These are phyloP conservation scores for Alternaria alternata DNA, from an alignment of 2,329 filamentous ascomycete species.

Conservation along the genomic window DNA sequence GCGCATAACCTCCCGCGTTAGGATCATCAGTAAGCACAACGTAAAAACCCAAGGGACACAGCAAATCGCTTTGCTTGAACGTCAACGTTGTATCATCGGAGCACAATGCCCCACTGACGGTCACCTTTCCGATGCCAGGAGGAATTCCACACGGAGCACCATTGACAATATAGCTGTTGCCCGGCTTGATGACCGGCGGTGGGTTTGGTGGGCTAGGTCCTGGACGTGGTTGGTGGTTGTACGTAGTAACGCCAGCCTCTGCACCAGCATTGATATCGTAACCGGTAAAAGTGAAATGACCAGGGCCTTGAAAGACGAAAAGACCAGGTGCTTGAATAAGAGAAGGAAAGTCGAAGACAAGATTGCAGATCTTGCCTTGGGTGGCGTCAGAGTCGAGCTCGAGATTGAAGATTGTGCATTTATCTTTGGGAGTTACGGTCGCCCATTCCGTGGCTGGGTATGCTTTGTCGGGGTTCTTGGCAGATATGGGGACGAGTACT, in stretches of 20 bases:
- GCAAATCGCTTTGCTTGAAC: constrained; percentile 31
- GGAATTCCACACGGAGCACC: constrained; percentile 32
- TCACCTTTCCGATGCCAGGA: constrained; percentile 25
- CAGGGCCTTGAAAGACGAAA: constrained; percentile 39
- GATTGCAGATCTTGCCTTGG: constrained; percentile 40
- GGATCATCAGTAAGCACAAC: constrained; percentile 36
- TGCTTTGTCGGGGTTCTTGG: constrained; percentile 26
- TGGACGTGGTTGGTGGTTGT: constrained; percentile 30
- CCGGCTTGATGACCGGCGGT: constrained; percentile 30
- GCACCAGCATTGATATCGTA: constrained; percentile 34
- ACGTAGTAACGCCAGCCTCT: constrained; percentile 29
- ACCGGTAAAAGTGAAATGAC: constrained; percentile 35
- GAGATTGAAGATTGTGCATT: constrained; percentile 45
- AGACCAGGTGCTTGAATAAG: constrained; percentile 24
- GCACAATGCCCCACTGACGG: constrained; percentile 33
- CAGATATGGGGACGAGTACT: constrained; percentile 32
- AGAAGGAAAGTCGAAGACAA: constrained; percentile 40
- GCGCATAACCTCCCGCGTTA: constrained; percentile 6
- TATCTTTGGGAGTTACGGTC: constrained; percentile 36
- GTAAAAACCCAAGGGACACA: constrained; percentile 38
- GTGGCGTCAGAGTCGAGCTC: constrained; percentile 27
- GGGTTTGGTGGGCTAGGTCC: constrained; percentile 30
- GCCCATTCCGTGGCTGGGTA: constrained; percentile 28
- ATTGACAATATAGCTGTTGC: constrained; percentile 36
- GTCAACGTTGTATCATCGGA: constrained; percentile 30